phyloP scores from a whole-genome alignment of 257 asterid genomes.

The Paulownia fortunei region DNA sequence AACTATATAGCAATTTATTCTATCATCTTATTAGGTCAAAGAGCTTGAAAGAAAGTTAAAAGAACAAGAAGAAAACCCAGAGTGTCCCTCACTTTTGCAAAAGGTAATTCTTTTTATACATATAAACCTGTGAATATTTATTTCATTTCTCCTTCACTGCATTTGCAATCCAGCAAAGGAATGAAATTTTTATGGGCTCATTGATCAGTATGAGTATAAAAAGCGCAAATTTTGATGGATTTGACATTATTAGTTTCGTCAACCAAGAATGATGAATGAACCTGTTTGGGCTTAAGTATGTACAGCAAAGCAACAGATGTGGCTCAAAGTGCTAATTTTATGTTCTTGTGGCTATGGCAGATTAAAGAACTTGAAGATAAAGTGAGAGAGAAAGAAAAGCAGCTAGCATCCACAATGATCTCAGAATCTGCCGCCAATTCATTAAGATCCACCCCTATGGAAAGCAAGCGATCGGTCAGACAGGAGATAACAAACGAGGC shows the following conservation, averaged over 20 bases:
- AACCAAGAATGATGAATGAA: not conserved
- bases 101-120: slow-evolving; percentile 46
- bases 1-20: not conserved
- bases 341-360: slow-evolving; percentile 42
- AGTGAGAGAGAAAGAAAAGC: slow-evolving; percentile 71
- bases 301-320: not conserved
- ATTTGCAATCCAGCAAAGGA: not conserved
- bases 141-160: not conserved
- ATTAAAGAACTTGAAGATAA: slow-evolving; percentile 78
- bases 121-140: not conserved
- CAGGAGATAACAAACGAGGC: slow-evolving; percentile 50
- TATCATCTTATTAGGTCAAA: slow-evolving; percentile 54
- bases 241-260: not conserved
- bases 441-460: slow-evolving; percentile 51
- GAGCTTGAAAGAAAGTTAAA: slow-evolving; percentile 65
- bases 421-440: slow-evolving; percentile 44
- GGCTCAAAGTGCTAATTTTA: slow-evolving; percentile 3
- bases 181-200: not conserved
- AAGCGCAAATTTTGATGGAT: not conserved
- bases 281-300: not conserved
- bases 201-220: not conserved
- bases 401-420: slow-evolving; percentile 36
- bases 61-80: slow-evolving; percentile 57
- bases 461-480: slow-evolving; percentile 38
- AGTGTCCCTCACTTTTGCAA: slow-evolving; percentile 49